A percentile compares a stretch with the other conserved stretches of the same genome.
Evolutionary conservation across 768 basidiomycete species (phyloP).

Genomic region (Leccinum fibrillosum): DNA sequence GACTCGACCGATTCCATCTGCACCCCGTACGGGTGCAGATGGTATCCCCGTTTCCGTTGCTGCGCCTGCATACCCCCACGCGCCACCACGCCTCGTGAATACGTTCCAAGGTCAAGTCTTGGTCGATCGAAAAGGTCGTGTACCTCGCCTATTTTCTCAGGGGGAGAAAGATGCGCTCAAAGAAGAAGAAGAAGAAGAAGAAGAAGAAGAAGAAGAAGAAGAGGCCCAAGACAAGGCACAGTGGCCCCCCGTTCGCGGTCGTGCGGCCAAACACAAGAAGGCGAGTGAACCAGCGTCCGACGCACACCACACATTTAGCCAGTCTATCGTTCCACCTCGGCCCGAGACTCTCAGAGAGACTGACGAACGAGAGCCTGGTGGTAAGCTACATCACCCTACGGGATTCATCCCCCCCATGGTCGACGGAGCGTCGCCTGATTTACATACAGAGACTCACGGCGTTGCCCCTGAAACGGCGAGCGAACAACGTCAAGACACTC

Average conservation of each 20-base stretch:
- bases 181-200: neutral
- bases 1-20: neutral
- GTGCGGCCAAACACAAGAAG: neutral
- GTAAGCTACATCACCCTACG: too few species aligned
- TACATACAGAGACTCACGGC: neutral
- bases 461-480: neutral
- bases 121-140: conserved; percentile 16
- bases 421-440: neutral
- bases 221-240: neutral
- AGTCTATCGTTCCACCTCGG: neutral
- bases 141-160: conserved; percentile 5
- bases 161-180: neutral
- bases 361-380: neutral
- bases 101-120: conserved; percentile 16
- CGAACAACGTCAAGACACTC: neutral
- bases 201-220: neutral
- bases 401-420: neutral
- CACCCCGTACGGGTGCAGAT: neutral
- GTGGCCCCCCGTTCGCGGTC: conserved; percentile 20
- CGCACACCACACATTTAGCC: conserved; percentile 17
- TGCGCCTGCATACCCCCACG: conserved; percentile 2
- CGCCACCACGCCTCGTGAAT: conserved; percentile 22
- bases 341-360: neutral
- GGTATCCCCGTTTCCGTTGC: neutral
- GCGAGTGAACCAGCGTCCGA: neutral